A percentile compares a stretch with the other conserved stretches of the same genome.
phyloP scores from a whole-genome alignment of 805 yeast species.

The Wickerhamomyces subpelliculosus region DNA sequence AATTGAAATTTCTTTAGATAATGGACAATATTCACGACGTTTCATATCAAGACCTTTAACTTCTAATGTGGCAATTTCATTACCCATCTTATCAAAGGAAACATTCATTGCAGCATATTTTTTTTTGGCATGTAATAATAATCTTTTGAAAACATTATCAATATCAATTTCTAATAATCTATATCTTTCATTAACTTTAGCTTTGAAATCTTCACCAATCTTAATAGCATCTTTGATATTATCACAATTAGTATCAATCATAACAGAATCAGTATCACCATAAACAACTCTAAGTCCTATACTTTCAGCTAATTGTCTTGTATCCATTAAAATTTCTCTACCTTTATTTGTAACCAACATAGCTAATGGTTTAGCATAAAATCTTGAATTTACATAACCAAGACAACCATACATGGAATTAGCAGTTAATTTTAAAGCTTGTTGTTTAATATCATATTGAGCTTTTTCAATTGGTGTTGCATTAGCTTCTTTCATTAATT shows the following conservation, averaged over 20 bases:
- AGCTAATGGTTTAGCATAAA: conserved; percentile 93
- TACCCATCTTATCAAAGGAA: conserved; percentile 42
- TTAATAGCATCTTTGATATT: conserved; percentile 64
- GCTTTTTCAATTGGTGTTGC: conserved; percentile 58
- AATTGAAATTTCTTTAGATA: conserved; percentile 83
- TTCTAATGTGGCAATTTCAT: conserved; percentile 57
- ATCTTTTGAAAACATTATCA: conserved; percentile 83
- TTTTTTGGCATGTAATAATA: conserved; percentile 89
- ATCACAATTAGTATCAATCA: conserved; percentile 86
- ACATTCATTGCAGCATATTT: conserved; percentile 91
- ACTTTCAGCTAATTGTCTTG: conserved; percentile 86
- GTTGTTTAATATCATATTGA: conserved; percentile 92
- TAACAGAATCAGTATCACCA: conserved; percentile 98
- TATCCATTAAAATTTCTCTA: conserved; percentile 88
- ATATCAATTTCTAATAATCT: conserved; percentile 85
- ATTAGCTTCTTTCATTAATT: conserved; percentile 67
- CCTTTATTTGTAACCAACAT: conserved; percentile 94
- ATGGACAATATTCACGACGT: conserved; percentile 92
- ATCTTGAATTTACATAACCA: conserved; percentile 86
- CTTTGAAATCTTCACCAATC: conserved; percentile 82
- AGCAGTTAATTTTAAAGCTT: conserved; percentile 92
- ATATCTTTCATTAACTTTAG: conserved; percentile 82
- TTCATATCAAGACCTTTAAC: conserved; percentile 96
- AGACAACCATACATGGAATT: conserved; percentile 99
- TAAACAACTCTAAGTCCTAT: conserved; percentile 80